These are phyloP conservation scores for Hibiscus trionum DNA, from an alignment of 345 rosid species.

Conservation along the genomic window DNA sequence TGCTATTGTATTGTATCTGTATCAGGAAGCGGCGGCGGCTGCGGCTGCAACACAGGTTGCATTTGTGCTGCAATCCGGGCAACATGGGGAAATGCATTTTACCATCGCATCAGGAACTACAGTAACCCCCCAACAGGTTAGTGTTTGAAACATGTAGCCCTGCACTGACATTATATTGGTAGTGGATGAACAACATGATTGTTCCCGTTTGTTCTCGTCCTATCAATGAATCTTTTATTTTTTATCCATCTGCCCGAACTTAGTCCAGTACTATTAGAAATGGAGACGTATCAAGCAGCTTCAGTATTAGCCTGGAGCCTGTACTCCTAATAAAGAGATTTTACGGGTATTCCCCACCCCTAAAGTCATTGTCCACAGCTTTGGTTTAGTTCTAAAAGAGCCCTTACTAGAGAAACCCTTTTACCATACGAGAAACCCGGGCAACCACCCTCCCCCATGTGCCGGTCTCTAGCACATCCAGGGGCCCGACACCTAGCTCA, in stretches of 20 bases:
- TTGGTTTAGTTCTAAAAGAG: background rate
- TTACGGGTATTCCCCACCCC: background rate
- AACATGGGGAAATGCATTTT: conserved; percentile 22
- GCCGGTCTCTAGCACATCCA: too few species aligned
- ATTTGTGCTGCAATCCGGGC: conserved; percentile 77
- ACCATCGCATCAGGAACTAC: conserved; percentile 10
- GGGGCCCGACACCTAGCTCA: too few species aligned
- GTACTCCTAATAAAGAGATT: too few species aligned
- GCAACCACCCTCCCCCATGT: too few species aligned
- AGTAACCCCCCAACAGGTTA: conserved; percentile 35
- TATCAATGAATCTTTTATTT: background rate
- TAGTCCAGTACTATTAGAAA: too few species aligned
- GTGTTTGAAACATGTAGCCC: conserved; percentile 20
- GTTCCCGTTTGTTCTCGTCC: background rate
- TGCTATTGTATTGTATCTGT: background rate
- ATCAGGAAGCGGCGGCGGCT: conserved; percentile 78
- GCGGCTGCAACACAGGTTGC: conserved; percentile 83
- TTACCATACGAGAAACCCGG: too few species aligned
- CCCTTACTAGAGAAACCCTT: background rate
- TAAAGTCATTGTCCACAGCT: background rate
- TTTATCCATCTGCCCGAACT: background rate
- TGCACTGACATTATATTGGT: background rate
- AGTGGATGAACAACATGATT: background rate
- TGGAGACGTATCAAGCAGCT: too few species aligned
- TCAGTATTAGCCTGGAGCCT: too few species aligned